Evolutionary conservation across 78 protist species (phyloP), one percentile per base, ranked within the genome.

Genomic region (Tieghemostelium lacteum): DNA sequence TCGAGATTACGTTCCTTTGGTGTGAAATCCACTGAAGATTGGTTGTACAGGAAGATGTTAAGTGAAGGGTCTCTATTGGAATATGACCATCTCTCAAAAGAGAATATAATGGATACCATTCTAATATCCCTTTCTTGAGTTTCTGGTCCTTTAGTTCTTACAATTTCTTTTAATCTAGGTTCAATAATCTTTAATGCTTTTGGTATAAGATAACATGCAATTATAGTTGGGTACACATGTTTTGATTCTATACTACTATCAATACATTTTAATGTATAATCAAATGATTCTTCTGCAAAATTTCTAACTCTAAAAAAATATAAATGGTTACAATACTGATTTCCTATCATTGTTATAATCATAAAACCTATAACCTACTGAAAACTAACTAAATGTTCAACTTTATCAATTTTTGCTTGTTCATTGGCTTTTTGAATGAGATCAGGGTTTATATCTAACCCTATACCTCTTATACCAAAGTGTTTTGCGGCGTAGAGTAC

Each of bases 241-340:
- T 22, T 2, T 17, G 62, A 52, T 0, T 65, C 66, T 22, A 36
- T 10, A 39, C 16, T 20, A 10, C 14, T 17, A 16, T 49, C 88
- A 12, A 80, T 80, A 7, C 69, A 22, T 3, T 6, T 36, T 31
- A 80, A 67, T 69, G 49, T 80, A 28, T 67, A 80, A 29, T 80
- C 88, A 69, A 67, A 80, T 67, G 77, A 80, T 16, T 80, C 88
- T 22, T 80, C 60, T 67, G 88, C 75, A 54, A 80, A 67, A 40
- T 62, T 71, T 8, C 29, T 28, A 17, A 80, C 42, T 54, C 62
- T 77, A 54, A 54, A 76, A 19, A 31, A 36, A 39, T 39, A 49
- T n/a, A 66, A 39, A 66, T 66, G 73, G n/a, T n/a, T n/a, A n/a
- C n/a, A n/a, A n/a, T n/a, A n/a, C n/a, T n/a, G n/a, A n/a, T n/a